Conservation (phyloP, 768 basidiomycete genomes). For the Macrolepiota dolichaula region DNA sequence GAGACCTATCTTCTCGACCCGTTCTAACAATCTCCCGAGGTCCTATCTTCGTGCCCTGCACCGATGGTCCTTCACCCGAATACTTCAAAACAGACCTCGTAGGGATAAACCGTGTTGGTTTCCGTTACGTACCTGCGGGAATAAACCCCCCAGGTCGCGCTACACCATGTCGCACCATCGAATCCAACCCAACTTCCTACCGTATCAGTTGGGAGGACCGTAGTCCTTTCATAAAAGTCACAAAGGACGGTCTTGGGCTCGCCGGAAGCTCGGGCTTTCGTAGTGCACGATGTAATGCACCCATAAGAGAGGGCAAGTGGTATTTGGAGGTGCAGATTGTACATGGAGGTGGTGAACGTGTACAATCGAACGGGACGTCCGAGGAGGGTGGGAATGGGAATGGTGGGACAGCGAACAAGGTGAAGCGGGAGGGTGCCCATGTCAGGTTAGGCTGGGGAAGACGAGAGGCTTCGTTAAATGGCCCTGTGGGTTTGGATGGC, state of each 20-base stretch:
- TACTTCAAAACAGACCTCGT: conserved; percentile 70
- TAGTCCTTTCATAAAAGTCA: conserved; percentile 73
- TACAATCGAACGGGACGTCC: not conserved
- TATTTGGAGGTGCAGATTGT: conserved; percentile 89
- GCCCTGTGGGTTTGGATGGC: conserved; percentile 88
- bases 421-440: conserved; percentile 62
- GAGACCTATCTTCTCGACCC: conserved; percentile 67
- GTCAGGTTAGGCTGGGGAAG: conserved; percentile 91
- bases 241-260: conserved; percentile 73
- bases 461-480: conserved; percentile 90
- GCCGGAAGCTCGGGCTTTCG: conserved; percentile 88
- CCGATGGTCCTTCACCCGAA: conserved; percentile 40
- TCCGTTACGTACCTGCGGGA: conserved; percentile 78
- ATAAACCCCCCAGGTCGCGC: conserved; percentile 56
- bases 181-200: conserved; percentile 65
- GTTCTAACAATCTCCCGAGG: conserved; percentile 74
- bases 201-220: conserved; percentile 92
- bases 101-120: conserved; percentile 73
- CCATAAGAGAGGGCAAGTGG: conserved; percentile 87
- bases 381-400: conserved; percentile 6
- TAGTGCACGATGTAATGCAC: conserved; percentile 86
- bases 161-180: conserved; percentile 74
- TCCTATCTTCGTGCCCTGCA: conserved; percentile 61
- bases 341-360: conserved; percentile 63
- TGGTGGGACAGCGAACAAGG: conserved; percentile 35